A percentile compares a stretch with the other conserved stretches of the same genome.
Evolutionary conservation across 768 basidiomycete genomes (phyloP).

Genomic region (Suillus lakei): DNA sequence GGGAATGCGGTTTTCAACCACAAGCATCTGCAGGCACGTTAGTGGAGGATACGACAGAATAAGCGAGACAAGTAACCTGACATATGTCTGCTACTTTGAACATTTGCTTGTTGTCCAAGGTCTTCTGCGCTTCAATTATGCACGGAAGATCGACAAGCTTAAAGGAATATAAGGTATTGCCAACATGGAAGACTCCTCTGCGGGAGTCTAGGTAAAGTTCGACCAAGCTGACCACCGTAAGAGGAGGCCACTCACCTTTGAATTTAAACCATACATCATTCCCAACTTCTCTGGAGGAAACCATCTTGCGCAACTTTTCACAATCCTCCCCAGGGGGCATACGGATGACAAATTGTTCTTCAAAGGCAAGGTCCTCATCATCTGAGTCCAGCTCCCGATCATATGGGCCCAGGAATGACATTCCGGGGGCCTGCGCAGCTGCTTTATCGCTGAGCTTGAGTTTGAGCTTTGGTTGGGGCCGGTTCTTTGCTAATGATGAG

Average conservation of each 20-base stretch:
- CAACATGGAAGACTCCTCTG: slow-evolving; percentile 87
- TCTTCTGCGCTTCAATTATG: slow-evolving; percentile 94
- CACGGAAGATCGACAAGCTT: slow-evolving; percentile 97
- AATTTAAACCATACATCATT: slow-evolving; percentile 98
- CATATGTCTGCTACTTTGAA: slow-evolving; percentile 99
- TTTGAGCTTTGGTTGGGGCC: slow-evolving; percentile 77
- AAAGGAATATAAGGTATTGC: slow-evolving; percentile 78
- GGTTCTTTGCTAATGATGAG: slow-evolving; percentile 53
- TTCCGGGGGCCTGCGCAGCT: slow-evolving; percentile 79
- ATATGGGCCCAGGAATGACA: slow-evolving; percentile 89
- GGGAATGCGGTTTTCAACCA: slow-evolving; percentile 77
- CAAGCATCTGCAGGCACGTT: slow-evolving; percentile 73
- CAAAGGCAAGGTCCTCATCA: slow-evolving; percentile 92
- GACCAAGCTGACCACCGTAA: not conserved
- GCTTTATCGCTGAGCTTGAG: slow-evolving; percentile 87
- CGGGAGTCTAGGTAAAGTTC: slow-evolving; percentile 70
- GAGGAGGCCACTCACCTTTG: slow-evolving; percentile 61
- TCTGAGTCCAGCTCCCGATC: slow-evolving; percentile 96
- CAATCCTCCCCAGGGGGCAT: slow-evolving; percentile 87
- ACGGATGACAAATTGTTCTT: slow-evolving; percentile 94
- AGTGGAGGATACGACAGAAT: slow-evolving; percentile 17
- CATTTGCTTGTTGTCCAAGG: slow-evolving; percentile 94
- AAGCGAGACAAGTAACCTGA: slow-evolving; percentile 59
- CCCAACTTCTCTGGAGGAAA: slow-evolving; percentile 73
- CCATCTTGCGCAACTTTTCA: slow-evolving; percentile 81